Conservation (phyloP, 345 rosid species). For the Syzygium oleosum region DNA sequence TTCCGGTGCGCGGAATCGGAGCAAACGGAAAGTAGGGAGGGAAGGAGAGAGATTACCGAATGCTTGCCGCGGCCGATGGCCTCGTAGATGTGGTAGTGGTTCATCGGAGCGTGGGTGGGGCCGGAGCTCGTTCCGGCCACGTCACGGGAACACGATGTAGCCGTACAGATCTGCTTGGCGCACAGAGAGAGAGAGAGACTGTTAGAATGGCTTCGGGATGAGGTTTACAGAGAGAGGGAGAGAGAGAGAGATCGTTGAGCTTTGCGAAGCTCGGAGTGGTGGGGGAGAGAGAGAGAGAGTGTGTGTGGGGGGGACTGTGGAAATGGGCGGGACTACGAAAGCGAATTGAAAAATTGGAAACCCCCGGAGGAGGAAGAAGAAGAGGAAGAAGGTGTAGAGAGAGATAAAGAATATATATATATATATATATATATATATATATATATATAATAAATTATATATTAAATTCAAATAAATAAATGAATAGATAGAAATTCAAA, state of each 20-base stretch:
- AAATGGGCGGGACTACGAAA: conserved; percentile 3
- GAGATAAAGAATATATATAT: neutral
- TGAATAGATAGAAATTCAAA: no score
- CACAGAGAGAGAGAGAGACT: neutral
- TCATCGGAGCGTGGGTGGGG: conserved; percentile 26
- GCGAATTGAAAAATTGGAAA: neutral
- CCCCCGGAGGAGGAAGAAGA: neutral
- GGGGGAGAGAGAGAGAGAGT: conserved; percentile 1
- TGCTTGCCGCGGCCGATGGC: conserved; percentile 96
- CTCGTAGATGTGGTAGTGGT: conserved; percentile 89
- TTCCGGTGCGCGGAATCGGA: neutral
- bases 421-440: neutral
- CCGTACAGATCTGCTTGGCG: neutral
- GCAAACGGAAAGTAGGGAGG: neutral
- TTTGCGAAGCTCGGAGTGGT: neutral
- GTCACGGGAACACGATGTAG: neutral
- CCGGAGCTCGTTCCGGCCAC: neutral
- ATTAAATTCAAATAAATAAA: neutral
- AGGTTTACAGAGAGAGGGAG: conserved; percentile 14
- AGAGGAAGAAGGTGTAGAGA: neutral
- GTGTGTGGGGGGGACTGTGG: conserved; percentile 2
- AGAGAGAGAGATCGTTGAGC: conserved; percentile 14
- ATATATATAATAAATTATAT: neutral
- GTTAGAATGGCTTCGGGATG: no score
- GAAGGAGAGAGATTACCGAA: conserved; percentile 47